Conservation (phyloP, 441 rosid genomes). For the Mallotus japonicus region DNA sequence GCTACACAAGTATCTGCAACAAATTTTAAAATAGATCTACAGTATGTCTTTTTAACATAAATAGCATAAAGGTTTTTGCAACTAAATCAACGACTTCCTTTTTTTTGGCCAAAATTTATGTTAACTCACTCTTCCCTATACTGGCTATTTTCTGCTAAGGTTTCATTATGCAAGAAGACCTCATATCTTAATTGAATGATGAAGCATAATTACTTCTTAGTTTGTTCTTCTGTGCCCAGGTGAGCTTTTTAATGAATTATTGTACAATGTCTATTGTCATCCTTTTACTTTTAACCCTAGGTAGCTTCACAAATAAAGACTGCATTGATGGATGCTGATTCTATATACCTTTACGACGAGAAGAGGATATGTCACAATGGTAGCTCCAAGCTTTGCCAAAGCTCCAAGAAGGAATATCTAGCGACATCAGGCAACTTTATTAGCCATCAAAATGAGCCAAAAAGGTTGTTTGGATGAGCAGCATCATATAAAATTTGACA, state of each 20-base stretch:
- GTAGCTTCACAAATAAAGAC: not conserved
- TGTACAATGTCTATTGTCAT: not conserved
- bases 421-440: slow-evolving; percentile 24
- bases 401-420: slow-evolving; percentile 95
- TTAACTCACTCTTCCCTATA: not conserved
- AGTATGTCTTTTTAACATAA: not conserved
- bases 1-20: not conserved
- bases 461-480: not conserved
- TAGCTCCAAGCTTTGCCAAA: slow-evolving; percentile 94
- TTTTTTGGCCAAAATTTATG: not conserved
- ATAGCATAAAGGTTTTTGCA: not conserved
- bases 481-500: not conserved
- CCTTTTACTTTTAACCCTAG: not conserved
- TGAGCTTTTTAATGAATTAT: too few relatives aligned
- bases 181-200: not conserved
- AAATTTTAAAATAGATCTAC: not conserved
- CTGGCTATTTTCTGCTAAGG: not conserved
- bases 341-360: slow-evolving; percentile 72
- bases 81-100: not conserved
- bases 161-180: not conserved
- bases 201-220: not conserved
- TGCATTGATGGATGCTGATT: not conserved
- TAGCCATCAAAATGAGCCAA: slow-evolving; percentile 15
- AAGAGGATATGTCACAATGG: slow-evolving; percentile 87
- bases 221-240: not conserved